These are phyloP conservation scores for Cyberlindnera misumaiensis DNA, from an alignment of 805 yeast genomes.

Conservation along the genomic window DNA sequence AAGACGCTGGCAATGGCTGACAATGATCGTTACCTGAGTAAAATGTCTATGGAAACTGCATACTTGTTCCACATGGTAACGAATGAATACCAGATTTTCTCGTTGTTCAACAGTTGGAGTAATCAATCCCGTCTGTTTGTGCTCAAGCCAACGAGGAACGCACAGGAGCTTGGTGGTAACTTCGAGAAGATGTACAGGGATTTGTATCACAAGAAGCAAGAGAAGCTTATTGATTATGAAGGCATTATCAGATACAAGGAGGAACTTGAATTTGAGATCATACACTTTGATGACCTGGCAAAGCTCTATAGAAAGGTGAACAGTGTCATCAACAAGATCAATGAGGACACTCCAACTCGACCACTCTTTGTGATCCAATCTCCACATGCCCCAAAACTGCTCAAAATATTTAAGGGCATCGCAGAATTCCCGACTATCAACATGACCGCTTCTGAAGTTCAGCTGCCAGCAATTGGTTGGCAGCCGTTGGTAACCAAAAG, in stretches of 20 bases:
- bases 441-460: constrained; percentile 50
- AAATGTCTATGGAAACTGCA: constrained; percentile 49
- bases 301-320: constrained; percentile 56
- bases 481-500: constrained; percentile 59
- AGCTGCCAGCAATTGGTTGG: constrained; percentile 78
- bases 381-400: constrained; percentile 44
- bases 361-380: constrained; percentile 70
- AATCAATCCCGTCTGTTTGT: constrained; percentile 43
- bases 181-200: constrained; percentile 51
- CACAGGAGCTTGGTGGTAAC: constrained; percentile 56
- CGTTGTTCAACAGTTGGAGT: constrained; percentile 62
- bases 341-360: constrained; percentile 61
- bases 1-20: constrained; percentile 45
- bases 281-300: constrained; percentile 45
- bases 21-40: constrained; percentile 44
- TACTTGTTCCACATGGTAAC: constrained; percentile 65
- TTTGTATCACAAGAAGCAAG: constrained; percentile 40
- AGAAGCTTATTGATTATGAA: constrained; percentile 34
- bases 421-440: constrained; percentile 56
- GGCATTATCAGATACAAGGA: constrained; percentile 47
- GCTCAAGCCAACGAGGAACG: constrained; percentile 60
- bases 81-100: constrained; percentile 69
- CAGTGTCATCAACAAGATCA: constrained; percentile 44
- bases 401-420: constrained; percentile 39
- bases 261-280: constrained; percentile 46